Base-by-base conservation (phyloP, 768 basidiomycete genomes). In the Tricholoma sp. region DNA sequence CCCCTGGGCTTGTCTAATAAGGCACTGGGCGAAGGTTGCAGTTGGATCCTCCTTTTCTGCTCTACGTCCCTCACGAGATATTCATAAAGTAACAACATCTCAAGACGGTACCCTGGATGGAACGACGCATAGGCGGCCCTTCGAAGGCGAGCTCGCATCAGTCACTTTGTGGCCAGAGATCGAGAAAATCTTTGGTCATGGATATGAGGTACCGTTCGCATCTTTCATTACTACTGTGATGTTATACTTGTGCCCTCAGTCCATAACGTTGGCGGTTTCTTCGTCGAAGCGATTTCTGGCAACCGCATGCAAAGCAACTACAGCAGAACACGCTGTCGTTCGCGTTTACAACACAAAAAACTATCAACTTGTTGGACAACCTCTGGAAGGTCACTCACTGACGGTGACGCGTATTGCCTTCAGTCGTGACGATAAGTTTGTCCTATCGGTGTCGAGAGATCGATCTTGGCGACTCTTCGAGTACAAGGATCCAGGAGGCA, bases 171-270 rank as follows among this genome's bases (percentile, higher is more conserved):
- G 97, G 97, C 97, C 96, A 0, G 97, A 99, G 73, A 76, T 85
- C 1, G 97, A 98, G 64, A 99, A 99, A 68, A 78, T 99, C 0
- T 99, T 97, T 68, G 97, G 96, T 4, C 97, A 98, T 70, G 94
- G 96, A 41, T 98, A 98, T 64, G 97, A 99, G 81, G 93, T 89
- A 57, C 52, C 72, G 48, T n/a, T 17, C 9, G 39, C 17, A 29
- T 20, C 59, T 29, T 41, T 47, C 32, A 12, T 36, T 50, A 24
- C 28, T 53, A 11, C 24, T n/a, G 39, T 34, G 13, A 39, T 15
- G 54, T 33, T 45, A 13, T 60, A 52, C 32, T 31, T 49, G 45
- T 47, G 5, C 17, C 18, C 50, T 12, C 57, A 96, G 92, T 88
- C 91, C 7, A 89, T 95, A 48, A 81, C 89, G 0, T 73, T 98